Percentiles rank a stretch among this genome's conserved stretches.
phyloP scores from a whole-genome alignment of 345 rosid species.

The Gossypium bickii region DNA sequence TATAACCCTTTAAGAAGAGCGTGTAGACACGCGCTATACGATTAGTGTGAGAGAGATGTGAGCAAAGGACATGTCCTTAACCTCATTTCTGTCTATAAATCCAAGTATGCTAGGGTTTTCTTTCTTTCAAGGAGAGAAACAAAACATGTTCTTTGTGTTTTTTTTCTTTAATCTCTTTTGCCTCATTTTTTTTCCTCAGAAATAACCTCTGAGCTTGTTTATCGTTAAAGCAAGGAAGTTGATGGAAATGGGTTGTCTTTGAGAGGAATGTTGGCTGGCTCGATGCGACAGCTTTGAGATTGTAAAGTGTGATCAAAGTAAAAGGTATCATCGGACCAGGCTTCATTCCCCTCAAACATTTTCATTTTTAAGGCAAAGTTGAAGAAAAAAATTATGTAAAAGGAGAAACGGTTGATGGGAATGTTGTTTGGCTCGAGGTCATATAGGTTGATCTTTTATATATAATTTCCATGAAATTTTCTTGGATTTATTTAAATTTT shows the following conservation, averaged over 20 bases:
- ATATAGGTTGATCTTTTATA: conserved; percentile 22
- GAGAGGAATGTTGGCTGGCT: conserved; percentile 23
- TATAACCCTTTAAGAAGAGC: not conserved
- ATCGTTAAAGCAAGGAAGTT: not conserved
- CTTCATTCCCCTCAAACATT: conserved; percentile 24
- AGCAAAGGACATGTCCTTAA: not conserved
- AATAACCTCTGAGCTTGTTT: not conserved
- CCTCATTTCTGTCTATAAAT: conserved; percentile 21
- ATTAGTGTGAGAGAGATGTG: not conserved
- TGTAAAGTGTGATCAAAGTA: conserved; percentile 5
- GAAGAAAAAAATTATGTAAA: not conserved
- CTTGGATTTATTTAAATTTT: not conserved
- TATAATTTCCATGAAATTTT: conserved; percentile 7
- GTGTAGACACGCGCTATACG: conserved; percentile 10
- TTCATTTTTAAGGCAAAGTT: not conserved
- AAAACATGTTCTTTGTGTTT: not conserved
- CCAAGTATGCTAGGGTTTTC: conserved; percentile 24
- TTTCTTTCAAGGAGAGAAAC: not conserved
- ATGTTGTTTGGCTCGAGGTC: conserved; percentile 57
- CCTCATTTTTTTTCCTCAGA: not conserved
- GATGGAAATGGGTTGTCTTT: conserved; percentile 18
- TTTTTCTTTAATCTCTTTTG: not conserved
- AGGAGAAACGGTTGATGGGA: conserved; percentile 41
- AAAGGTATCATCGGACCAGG: conserved; percentile 22
- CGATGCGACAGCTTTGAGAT: conserved; percentile 10